A percentile compares a stretch with the other conserved stretches of the same genome.
phyloP scores from a whole-genome alignment of 441 rosid species.

The Pelargonium myrrhifolium region DNA sequence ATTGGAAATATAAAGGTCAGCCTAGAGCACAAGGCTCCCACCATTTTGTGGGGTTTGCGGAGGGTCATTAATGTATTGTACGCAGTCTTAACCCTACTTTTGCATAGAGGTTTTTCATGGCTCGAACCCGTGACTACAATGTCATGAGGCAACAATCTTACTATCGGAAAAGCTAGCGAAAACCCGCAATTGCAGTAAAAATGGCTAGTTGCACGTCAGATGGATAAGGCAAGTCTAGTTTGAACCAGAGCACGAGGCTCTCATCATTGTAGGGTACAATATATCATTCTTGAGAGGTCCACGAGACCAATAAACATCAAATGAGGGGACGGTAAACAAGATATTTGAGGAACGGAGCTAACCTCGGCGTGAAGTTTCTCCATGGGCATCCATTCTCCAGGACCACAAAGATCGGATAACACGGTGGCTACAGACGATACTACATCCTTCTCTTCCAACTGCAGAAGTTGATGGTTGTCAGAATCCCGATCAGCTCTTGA shows the following conservation, averaged over 20 bases:
- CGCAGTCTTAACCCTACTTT: too few relatives aligned
- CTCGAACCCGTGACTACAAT: too few relatives aligned
- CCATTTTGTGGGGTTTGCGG: too few relatives aligned
- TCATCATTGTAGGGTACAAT: too few relatives aligned
- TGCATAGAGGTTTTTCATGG: too few relatives aligned
- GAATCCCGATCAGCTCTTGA: conserved; percentile 74
- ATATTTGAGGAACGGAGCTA: conserved; percentile 15
- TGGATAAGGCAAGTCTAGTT: too few relatives aligned
- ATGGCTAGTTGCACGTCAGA: too few relatives aligned
- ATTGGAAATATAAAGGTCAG: too few relatives aligned
- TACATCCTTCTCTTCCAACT: conserved; percentile 88
- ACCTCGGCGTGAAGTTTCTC: conserved; percentile 86
- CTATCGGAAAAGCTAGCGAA: not conserved
- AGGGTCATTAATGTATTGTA: too few relatives aligned
- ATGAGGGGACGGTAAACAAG: not conserved
- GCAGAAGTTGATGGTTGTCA: conserved; percentile 82
- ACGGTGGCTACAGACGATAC: conserved; percentile 97
- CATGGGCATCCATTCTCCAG: conserved; percentile 99
- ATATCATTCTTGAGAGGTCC: not conserved
- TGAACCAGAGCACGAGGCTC: too few relatives aligned
- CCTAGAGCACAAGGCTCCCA: too few relatives aligned
- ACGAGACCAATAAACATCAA: not conserved
- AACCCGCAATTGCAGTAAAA: not conserved
- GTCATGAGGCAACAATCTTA: not conserved
- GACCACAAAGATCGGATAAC: conserved; percentile 93